phyloP scores from a whole-genome alignment of 2,329 filamentous ascomycete species.

The Ceratocystis smalleyi region DNA sequence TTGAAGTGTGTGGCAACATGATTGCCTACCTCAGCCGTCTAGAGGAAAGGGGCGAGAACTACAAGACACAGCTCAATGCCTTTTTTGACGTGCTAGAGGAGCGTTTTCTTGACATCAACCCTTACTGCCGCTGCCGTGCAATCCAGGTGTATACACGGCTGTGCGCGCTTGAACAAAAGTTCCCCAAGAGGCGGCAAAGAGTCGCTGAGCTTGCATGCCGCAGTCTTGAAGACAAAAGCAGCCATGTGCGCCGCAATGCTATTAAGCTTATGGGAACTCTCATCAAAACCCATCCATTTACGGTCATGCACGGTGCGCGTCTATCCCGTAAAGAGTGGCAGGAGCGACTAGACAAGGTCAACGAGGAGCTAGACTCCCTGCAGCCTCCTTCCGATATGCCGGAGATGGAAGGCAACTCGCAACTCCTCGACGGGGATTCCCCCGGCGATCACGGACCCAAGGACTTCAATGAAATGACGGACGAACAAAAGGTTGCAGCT shows the following conservation, averaged over 20 bases:
- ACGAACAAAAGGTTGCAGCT: conserved; percentile 59
- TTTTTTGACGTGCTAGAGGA: conserved; percentile 97
- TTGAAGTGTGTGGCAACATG: conserved; percentile 94
- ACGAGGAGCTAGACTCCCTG: conserved; percentile 64
- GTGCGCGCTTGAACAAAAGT: conserved; percentile 90
- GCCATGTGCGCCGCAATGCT: conserved; percentile 86
- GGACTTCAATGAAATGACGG: conserved; percentile 65
- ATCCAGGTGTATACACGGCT: conserved; percentile 88
- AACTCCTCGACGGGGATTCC: conserved; percentile 76
- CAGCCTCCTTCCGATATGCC: conserved; percentile 61
- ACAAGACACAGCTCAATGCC: conserved; percentile 86
- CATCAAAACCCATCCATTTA: conserved; percentile 89
- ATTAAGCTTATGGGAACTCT: conserved; percentile 81
- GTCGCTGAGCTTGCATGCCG: conserved; percentile 75
- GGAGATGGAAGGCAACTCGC: conserved; percentile 59
- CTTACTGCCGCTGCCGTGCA: conserved; percentile 80
- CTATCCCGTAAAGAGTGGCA: conserved; percentile 78
- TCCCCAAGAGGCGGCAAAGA: conserved; percentile 76
- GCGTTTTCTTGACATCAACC: conserved; percentile 89
- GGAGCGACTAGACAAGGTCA: conserved; percentile 63
- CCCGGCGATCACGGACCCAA: conserved; percentile 49
- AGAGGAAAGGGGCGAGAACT: conserved; percentile 79
- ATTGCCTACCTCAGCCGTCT: conserved; percentile 80
- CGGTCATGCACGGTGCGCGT: conserved; percentile 75
- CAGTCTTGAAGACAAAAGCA: conserved; percentile 94